These are phyloP conservation scores for Tricholoma sp. DNA, from an alignment of 768 basidiomycete species.

Conservation along the genomic window DNA sequence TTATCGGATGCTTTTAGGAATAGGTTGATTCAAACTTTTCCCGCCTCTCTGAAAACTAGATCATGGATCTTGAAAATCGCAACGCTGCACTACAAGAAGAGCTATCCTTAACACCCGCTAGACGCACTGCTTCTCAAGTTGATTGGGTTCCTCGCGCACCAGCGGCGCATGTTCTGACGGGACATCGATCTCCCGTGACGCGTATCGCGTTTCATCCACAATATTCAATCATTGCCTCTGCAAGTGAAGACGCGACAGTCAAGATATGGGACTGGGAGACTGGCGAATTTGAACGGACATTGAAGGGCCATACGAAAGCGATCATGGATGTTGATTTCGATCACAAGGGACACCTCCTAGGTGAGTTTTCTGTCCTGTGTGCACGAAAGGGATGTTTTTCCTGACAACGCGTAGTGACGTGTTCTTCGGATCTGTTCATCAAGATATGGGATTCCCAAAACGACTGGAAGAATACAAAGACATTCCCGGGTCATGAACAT, in stretches of 20 bases:
- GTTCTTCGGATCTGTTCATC: slow-evolving; percentile 84
- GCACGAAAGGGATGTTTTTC: not conserved
- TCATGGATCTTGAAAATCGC: slow-evolving; percentile 91
- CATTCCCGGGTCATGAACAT: slow-evolving; percentile 87
- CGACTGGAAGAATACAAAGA: slow-evolving; percentile 87
- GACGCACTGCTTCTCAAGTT: slow-evolving; percentile 56
- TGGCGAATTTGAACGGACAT: slow-evolving; percentile 85
- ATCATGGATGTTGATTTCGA: slow-evolving; percentile 88
- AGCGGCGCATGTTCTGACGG: slow-evolving; percentile 68
- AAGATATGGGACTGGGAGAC: slow-evolving; percentile 98
- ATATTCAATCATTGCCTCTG: slow-evolving; percentile 77
- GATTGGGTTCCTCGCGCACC: slow-evolving; percentile 91
- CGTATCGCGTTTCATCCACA: slow-evolving; percentile 82
- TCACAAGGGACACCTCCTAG: slow-evolving; percentile 75
- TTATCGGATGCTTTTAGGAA: slow-evolving; percentile 1
- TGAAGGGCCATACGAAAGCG: slow-evolving; percentile 89
- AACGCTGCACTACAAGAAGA: slow-evolving; percentile 77
- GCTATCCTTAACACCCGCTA: slow-evolving; percentile 41
- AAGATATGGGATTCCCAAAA: slow-evolving; percentile 90
- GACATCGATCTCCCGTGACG: slow-evolving; percentile 74
- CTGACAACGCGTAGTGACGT: slow-evolving; percentile 35
- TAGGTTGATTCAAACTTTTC: slow-evolving; percentile 1
- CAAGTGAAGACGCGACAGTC: slow-evolving; percentile 84
- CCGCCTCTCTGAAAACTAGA: slow-evolving; percentile 40
- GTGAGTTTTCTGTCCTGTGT: slow-evolving; percentile 34